Evolutionary conservation across 2,329 filamentous ascomycete genomes (phyloP).

Genomic region (Neofusicoccum kwambonambiense): DNA sequence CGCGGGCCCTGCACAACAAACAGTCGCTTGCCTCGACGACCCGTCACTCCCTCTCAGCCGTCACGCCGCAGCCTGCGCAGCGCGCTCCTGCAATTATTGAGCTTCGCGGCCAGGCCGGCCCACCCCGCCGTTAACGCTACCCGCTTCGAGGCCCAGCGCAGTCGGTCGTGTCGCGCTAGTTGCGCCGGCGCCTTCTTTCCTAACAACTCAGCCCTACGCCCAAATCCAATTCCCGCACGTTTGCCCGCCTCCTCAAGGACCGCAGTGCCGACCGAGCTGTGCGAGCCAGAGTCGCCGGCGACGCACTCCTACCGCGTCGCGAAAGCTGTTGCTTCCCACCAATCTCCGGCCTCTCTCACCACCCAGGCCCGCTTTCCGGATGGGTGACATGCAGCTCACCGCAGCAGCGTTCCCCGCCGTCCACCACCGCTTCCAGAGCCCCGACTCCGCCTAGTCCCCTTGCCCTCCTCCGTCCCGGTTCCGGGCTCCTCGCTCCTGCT

Average conservation of each 20-base stretch:
- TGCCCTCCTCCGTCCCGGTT: not conserved
- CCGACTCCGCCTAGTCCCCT: not conserved
- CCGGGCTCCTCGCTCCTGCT: not conserved
- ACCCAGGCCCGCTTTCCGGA: constrained; percentile 15
- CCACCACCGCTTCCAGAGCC: not conserved
- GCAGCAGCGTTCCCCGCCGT: constrained; percentile 7
- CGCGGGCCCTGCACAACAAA: constrained; percentile 13
- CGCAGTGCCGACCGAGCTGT: constrained; percentile 7
- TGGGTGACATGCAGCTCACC: constrained; percentile 18
- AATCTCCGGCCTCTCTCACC: constrained; percentile 13
- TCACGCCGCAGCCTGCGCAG: not conserved
- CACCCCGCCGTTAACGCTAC: constrained; percentile 6
- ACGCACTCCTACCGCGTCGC: not conserved
- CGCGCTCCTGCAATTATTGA: not conserved
- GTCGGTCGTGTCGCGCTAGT: constrained; percentile 9
- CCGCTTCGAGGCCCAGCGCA: constrained; percentile 7
- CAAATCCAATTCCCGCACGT: not conserved
- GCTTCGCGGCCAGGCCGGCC: not conserved
- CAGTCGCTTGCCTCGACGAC: not conserved
- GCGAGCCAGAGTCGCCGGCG: not conserved
- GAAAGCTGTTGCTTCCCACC: not conserved
- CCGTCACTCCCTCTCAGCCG: not conserved
- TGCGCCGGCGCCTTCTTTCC: constrained; percentile 10
- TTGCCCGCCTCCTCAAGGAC: not conserved
- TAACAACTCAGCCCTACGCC: constrained; percentile 16